phyloP scores from a whole-genome alignment of 345 rosid genomes.

The Camelina neglecta region DNA sequence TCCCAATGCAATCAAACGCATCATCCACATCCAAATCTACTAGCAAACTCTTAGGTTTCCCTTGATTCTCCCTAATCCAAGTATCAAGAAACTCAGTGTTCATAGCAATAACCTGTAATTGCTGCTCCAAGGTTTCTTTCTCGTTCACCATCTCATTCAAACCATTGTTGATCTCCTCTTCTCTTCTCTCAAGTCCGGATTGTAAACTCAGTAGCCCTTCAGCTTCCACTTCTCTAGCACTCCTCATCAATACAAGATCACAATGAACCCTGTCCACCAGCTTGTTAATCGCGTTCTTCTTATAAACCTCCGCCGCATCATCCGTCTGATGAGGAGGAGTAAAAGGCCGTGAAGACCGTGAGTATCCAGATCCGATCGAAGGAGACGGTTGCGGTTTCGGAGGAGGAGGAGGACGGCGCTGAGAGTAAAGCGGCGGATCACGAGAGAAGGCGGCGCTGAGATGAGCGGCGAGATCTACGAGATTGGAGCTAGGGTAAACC shows the following conservation, averaged over 20 bases:
- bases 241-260: conserved; percentile 65
- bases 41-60: conserved; percentile 42
- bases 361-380: conserved; percentile 44
- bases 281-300: conserved; percentile 73
- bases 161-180: conserved; percentile 63
- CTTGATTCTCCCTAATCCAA: conserved; percentile 75
- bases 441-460: conserved; percentile 61
- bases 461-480: conserved; percentile 64
- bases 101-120: conserved; percentile 80
- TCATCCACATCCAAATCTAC: conserved; percentile 56
- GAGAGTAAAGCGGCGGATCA: conserved; percentile 90
- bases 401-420: conserved; percentile 58
- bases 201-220: conserved; percentile 78
- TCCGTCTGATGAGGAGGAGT: conserved; percentile 62
- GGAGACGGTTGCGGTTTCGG: conserved; percentile 42
- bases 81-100: conserved; percentile 65
- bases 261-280: conserved; percentile 67
- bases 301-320: conserved; percentile 70
- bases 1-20: conserved; percentile 61
- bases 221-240: conserved; percentile 72
- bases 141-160: conserved; percentile 74
- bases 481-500: conserved; percentile 85
- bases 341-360: conserved; percentile 32
- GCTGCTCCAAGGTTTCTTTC: conserved; percentile 80
- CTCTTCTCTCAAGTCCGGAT: conserved; percentile 63